A percentile compares a stretch with the other conserved stretches of the same genome.
Conservation (phyloP, 2,329 filamentous ascomycete genomes). For the Penicillium rolfsii region DNA sequence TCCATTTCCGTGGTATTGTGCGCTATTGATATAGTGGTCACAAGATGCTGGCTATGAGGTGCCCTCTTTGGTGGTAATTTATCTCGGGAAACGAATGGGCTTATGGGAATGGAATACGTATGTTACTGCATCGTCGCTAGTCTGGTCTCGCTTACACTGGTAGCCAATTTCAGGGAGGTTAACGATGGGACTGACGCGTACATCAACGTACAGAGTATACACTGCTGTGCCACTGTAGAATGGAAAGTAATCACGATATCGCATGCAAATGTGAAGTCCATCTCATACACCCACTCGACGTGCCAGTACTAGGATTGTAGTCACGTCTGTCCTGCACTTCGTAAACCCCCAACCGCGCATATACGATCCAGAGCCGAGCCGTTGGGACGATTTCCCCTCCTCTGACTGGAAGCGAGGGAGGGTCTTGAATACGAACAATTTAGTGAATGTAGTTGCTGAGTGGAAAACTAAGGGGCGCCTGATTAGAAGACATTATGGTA, state of each 20-base stretch:
- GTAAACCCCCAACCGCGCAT: not conserved
- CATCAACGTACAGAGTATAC: not conserved
- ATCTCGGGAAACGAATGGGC: not conserved
- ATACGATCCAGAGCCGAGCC: not conserved
- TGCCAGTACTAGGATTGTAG: not conserved
- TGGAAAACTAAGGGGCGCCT: not conserved
- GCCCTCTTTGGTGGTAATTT: not conserved
- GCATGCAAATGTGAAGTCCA: not conserved
- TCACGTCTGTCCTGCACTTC: conserved; percentile 1
- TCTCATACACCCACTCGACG: not conserved
- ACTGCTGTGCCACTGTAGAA: not conserved
- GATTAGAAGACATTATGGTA: not conserved
- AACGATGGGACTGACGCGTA: not conserved
- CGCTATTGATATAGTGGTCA: not conserved
- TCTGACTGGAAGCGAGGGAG: not conserved
- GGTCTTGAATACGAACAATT: not conserved
- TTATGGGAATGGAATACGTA: not conserved
- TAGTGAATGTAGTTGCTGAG: not conserved
- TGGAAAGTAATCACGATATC: not conserved
- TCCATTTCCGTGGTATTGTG: not conserved
- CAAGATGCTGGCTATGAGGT: not conserved
- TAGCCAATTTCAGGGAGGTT: not conserved
- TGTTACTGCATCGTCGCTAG: no score
- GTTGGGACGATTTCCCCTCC: not conserved
- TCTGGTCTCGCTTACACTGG: not conserved